A percentile compares a stretch with the other conserved stretches of the same genome.
Conservation (phyloP, 345 rosid genomes). For the Raphanus raphanistrum region DNA sequence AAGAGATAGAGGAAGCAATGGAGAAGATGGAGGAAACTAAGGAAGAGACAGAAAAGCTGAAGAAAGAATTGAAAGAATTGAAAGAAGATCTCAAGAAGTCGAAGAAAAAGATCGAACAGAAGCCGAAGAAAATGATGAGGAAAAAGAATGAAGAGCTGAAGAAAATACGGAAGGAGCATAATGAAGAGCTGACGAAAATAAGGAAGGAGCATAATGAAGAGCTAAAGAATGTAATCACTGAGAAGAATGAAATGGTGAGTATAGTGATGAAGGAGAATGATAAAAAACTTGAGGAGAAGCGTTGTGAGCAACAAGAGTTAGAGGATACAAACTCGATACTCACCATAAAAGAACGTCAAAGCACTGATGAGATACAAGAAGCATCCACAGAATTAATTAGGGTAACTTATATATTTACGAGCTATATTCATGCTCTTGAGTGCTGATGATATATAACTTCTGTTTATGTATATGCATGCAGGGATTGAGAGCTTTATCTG, state of each 20-base stretch:
- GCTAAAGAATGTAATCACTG: background rate
- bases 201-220: background rate
- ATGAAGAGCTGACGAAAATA: background rate
- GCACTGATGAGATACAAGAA: background rate
- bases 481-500: background rate
- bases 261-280: background rate
- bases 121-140: background rate
- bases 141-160: background rate
- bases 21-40: background rate
- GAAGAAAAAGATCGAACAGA: background rate
- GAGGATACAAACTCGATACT: background rate
- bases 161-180: background rate
- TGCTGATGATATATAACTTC: background rate
- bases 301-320: background rate
- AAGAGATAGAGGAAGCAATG: background rate
- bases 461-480: background rate
- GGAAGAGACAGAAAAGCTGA: background rate
- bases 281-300: background rate
- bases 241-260: background rate
- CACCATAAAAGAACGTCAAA: background rate
- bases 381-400: background rate
- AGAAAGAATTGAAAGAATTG: background rate
- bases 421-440: background rate
- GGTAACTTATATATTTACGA: background rate
- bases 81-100: background rate